These are phyloP conservation scores for Tremella mesenterica DNA, from an alignment of 768 basidiomycete species.

Conservation along the genomic window DNA sequence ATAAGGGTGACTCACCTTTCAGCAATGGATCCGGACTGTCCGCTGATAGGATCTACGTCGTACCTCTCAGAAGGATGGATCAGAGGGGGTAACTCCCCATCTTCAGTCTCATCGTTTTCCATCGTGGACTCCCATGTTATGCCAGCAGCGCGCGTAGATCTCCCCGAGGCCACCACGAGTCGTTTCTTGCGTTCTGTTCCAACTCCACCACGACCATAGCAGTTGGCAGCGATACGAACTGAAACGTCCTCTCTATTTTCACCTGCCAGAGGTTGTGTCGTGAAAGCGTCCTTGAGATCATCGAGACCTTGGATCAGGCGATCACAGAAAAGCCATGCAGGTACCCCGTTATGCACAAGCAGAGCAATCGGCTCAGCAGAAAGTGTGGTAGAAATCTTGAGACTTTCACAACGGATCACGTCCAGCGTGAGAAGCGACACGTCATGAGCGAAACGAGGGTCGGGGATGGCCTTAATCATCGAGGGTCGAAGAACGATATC, in stretches of 20 bases:
- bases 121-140: slow-evolving; percentile 7
- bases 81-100: neutral
- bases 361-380: slow-evolving; percentile 27
- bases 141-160: slow-evolving; percentile 18
- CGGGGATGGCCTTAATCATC: slow-evolving; percentile 26
- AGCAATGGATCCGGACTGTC: slow-evolving; percentile 20
- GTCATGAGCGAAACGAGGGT: slow-evolving; percentile 8
- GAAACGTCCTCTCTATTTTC: slow-evolving; percentile 16
- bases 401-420: slow-evolving; percentile 15
- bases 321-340: slow-evolving; percentile 9
- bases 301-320: slow-evolving; percentile 14
- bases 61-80: slow-evolving; percentile 5
- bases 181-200: slow-evolving; percentile 25
- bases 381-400: slow-evolving; percentile 19
- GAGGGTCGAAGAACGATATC: slow-evolving; percentile 30
- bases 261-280: slow-evolving; percentile 1
- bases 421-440: slow-evolving; percentile 20
- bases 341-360: slow-evolving; percentile 26
- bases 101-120: slow-evolving; percentile 4
- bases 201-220: slow-evolving; percentile 22
- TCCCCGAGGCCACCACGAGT: slow-evolving; percentile 6
- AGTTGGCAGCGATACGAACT: slow-evolving; percentile 8
- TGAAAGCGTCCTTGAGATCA: slow-evolving; percentile 11
- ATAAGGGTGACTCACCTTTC: slow-evolving; percentile 22
- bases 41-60: slow-evolving; percentile 23